These are phyloP conservation scores for Termitomyces heimii DNA, from an alignment of 768 basidiomycete species.

Conservation along the genomic window DNA sequence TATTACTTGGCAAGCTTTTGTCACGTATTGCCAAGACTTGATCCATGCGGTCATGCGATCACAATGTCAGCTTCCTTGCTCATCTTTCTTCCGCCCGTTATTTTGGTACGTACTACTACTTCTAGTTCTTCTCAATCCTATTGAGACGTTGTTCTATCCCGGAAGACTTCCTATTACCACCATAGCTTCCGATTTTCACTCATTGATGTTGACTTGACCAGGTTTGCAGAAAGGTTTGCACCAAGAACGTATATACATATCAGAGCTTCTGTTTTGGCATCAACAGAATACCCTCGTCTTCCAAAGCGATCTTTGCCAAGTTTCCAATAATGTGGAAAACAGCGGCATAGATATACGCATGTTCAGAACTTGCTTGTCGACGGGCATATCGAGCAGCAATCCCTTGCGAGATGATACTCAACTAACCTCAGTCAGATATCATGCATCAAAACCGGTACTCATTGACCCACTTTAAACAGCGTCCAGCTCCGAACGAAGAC, in stretches of 20 bases:
- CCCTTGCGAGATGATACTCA: conserved; percentile 82
- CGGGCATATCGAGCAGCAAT: conserved; percentile 84
- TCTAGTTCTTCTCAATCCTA: no score
- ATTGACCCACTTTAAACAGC: conserved; percentile 63
- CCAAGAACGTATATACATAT: conserved; percentile 15
- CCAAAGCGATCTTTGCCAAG: conserved; percentile 53
- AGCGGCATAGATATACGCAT: conserved; percentile 40
- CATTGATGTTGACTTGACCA: neutral
- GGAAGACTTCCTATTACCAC: no score
- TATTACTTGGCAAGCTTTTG: neutral
- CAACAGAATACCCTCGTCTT: conserved; percentile 42
- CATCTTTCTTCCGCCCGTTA: no score
- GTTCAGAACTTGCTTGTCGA: conserved; percentile 86
- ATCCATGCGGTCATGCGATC: no score
- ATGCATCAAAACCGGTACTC: neutral
- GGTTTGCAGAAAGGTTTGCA: neutral
- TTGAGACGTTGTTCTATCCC: no score
- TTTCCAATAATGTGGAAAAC: conserved; percentile 59
- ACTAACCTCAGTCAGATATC: conserved; percentile 26
- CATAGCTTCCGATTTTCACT: neutral
- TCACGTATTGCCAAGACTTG: no score
- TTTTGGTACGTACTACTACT: no score
- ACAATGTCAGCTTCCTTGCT: no score
- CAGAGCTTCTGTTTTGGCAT: conserved; percentile 26
- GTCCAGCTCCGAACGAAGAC: conserved; percentile 82